Percentiles rank a stretch among this genome's conserved stretches.
These are phyloP conservation scores for Gynochthodes officinalis DNA, from an alignment of 257 asterid species.

Conservation along the genomic window DNA sequence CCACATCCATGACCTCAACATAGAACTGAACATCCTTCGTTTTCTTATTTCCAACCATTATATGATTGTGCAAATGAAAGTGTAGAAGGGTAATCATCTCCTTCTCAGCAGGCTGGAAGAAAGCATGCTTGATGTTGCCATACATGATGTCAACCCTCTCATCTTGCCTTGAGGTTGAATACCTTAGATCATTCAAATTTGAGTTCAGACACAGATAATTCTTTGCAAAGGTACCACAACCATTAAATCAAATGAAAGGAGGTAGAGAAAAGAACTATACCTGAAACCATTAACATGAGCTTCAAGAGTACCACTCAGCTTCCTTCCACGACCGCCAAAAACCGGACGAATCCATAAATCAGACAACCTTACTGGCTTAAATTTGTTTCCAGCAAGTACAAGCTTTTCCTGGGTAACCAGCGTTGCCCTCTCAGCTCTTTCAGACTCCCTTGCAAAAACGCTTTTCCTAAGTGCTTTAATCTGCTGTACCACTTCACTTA, in stretches of 20 bases:
- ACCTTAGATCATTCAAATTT: slow-evolving; percentile 49
- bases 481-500: slow-evolving; percentile 62
- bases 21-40: slow-evolving; percentile 74
- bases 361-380: slow-evolving; percentile 58
- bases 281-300: slow-evolving; percentile 72
- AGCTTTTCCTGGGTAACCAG: slow-evolving; percentile 69
- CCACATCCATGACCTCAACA: slow-evolving; percentile 80
- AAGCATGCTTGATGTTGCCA: slow-evolving; percentile 60
- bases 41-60: slow-evolving; percentile 76
- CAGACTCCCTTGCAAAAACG: slow-evolving; percentile 72
- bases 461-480: slow-evolving; percentile 58
- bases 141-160: slow-evolving; percentile 70
- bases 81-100: slow-evolving; percentile 79
- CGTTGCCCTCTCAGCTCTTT: slow-evolving; percentile 77
- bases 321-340: slow-evolving; percentile 71
- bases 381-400: slow-evolving; percentile 54
- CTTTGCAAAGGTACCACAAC: not conserved
- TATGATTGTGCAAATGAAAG: slow-evolving; percentile 71
- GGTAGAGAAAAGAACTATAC: slow-evolving; percentile 15
- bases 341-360: slow-evolving; percentile 76
- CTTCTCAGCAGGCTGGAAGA: slow-evolving; percentile 81
- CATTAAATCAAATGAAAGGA: not conserved
- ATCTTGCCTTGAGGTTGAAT: slow-evolving; percentile 58
- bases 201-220: slow-evolving; percentile 2
- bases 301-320: slow-evolving; percentile 57